Percentiles rank a stretch among this genome's conserved stretches.
Evolutionary conservation across 73 alveolate species (phyloP).

Genomic region (Tetrahymena elliotti): DNA sequence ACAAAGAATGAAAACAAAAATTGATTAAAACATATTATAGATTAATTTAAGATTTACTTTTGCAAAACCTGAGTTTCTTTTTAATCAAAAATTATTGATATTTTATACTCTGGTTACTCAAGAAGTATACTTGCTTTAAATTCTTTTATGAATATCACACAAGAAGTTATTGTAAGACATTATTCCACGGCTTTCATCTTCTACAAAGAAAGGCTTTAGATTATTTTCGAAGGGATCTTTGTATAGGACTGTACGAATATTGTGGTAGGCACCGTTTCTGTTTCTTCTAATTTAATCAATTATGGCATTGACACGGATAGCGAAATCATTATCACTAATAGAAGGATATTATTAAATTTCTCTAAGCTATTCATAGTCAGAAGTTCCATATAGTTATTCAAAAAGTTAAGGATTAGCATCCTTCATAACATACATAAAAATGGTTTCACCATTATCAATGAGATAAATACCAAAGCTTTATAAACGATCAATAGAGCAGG

Average conservation of each 20-base stretch:
- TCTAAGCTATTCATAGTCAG: not conserved
- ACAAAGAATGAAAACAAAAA: no score
- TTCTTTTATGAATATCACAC: not conserved
- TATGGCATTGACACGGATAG: not conserved
- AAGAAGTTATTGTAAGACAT: not conserved
- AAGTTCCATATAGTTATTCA: not conserved
- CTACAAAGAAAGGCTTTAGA: not conserved
- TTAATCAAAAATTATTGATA: not conserved
- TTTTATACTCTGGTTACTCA: not conserved
- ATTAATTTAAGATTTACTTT: not conserved
- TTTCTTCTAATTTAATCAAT: not conserved
- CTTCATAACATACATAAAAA: conserved; percentile 50
- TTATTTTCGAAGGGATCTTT: not conserved
- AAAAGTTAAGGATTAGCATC: conserved; percentile 8
- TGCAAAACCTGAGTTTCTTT: not conserved
- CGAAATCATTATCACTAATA: not conserved
- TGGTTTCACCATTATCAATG: conserved; percentile 55
- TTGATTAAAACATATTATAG: not conserved
- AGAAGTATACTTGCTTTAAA: not conserved
- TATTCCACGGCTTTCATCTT: not conserved
- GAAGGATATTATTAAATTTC: not conserved
- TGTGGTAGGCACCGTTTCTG: not conserved
- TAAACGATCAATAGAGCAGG: conserved; percentile 13
- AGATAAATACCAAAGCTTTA: conserved; percentile 41
- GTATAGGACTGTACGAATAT: not conserved